A percentile compares a stretch with the other conserved stretches of the same genome.
phyloP scores from a whole-genome alignment of 1,284 basidiomycete genomes.

The Tilletia indica region DNA sequence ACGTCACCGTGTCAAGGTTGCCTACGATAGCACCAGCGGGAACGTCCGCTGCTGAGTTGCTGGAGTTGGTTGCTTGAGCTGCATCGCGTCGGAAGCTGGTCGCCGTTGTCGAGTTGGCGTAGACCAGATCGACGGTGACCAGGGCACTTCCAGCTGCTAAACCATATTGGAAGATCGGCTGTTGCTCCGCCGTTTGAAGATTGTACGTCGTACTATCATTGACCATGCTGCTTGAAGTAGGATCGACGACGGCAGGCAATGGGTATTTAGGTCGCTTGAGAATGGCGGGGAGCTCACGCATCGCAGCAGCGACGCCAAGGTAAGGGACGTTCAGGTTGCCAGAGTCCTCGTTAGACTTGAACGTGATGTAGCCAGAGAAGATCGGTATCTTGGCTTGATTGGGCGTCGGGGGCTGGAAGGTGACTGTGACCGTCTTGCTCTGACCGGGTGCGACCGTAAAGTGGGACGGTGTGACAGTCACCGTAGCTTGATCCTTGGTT shows the following conservation, averaged over 20 bases:
- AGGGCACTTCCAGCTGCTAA: not conserved
- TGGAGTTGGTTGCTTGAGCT: too few species aligned
- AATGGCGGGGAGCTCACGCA: slow-evolving; percentile 59
- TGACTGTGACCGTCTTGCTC: slow-evolving; percentile 50
- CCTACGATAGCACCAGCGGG: not conserved
- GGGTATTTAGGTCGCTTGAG: slow-evolving; percentile 22
- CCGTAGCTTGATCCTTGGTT: slow-evolving; percentile 59
- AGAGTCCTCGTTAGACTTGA: not conserved
- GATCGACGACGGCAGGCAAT: slow-evolving; percentile 28
- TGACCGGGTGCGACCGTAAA: slow-evolving; percentile 56
- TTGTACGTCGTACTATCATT: slow-evolving; percentile 22
- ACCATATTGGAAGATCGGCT: not conserved
- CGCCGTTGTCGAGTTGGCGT: not conserved
- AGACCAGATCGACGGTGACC: not conserved
- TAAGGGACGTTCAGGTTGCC: not conserved
- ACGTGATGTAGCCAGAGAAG: slow-evolving; percentile 48
- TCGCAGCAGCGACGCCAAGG: slow-evolving; percentile 63
- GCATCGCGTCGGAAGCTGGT: not conserved
- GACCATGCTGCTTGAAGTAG: slow-evolving; percentile 21
- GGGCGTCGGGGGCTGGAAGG: slow-evolving; percentile 60
- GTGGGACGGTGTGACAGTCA: slow-evolving; percentile 57
- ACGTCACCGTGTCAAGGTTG: too few species aligned
- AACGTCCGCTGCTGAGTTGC: too few species aligned
- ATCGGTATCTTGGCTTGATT: slow-evolving; percentile 63
- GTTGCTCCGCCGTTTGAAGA: not conserved